phyloP scores from a whole-genome alignment of 2,329 filamentous ascomycete genomes.

The Neospermospora avenae region DNA sequence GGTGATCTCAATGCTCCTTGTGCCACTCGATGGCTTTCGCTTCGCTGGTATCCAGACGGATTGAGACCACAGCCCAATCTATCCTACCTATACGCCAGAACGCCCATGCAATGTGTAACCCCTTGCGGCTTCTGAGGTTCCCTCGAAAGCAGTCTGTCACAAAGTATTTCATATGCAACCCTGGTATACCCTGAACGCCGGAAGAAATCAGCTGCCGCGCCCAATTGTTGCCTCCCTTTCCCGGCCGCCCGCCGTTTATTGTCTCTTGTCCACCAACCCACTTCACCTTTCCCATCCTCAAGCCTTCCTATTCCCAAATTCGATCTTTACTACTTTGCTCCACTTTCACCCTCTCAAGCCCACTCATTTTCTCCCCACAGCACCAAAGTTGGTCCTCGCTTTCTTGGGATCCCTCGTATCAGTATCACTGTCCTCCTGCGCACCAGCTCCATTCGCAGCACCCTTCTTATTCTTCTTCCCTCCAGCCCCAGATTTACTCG shows the following conservation, averaged over 20 bases:
- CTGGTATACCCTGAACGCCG: slow-evolving; percentile 1
- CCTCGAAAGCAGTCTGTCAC: not conserved
- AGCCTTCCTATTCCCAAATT: not conserved
- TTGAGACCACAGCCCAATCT: not conserved
- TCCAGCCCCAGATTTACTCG: slow-evolving; percentile 31
- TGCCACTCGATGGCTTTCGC: not conserved
- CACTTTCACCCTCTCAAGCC: not conserved
- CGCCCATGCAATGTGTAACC: not conserved
- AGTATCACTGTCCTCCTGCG: slow-evolving; percentile 54
- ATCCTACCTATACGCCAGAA: not conserved
- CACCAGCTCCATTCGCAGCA: not conserved
- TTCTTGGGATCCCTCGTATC: slow-evolving; percentile 45
- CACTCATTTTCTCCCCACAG: slow-evolving; percentile 27
- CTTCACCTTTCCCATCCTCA: not conserved
- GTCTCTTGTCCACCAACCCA: too few species aligned
- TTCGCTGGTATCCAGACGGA: not conserved
- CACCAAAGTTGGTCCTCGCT: slow-evolving; percentile 32
- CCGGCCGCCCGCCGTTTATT: too few species aligned
- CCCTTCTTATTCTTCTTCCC: slow-evolving; percentile 15
- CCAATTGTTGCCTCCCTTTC: not conserved
- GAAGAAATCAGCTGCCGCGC: not conserved
- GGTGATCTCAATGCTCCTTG: not conserved
- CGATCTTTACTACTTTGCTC: not conserved
- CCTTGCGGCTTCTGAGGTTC: not conserved
- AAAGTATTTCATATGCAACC: not conserved